A percentile compares a stretch with the other conserved stretches of the same genome.
These are phyloP conservation scores for Colletotrichum zoysiae DNA, from an alignment of 2,329 filamentous ascomycete genomes.

Conservation along the genomic window DNA sequence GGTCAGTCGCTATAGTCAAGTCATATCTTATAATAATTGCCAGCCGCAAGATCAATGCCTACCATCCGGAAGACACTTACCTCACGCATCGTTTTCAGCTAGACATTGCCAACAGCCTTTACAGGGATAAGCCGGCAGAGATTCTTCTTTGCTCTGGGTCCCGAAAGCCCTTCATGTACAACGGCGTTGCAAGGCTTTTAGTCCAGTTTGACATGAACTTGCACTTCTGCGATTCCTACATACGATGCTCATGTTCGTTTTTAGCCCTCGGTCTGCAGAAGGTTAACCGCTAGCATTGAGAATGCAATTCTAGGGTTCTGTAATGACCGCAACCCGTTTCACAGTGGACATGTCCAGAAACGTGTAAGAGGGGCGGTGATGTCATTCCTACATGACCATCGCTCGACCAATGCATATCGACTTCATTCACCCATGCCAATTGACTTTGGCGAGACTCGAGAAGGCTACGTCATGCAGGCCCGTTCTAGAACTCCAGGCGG, in stretches of 20 bases:
- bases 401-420: neutral
- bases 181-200: too few relatives aligned
- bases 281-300: too few relatives aligned
- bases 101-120: neutral
- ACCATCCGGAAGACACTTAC: neutral
- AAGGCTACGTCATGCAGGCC: conserved; percentile 27
- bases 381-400: conserved; percentile 33
- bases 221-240: too few relatives aligned
- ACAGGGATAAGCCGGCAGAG: too few relatives aligned
- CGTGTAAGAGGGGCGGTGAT: conserved; percentile 24
- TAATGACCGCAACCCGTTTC: too few relatives aligned
- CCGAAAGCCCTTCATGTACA: too few relatives aligned
- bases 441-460: conserved; percentile 1
- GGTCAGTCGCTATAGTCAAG: neutral
- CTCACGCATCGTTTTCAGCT: neutral
- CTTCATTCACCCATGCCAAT: neutral
- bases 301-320: too few relatives aligned
- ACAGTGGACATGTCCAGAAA: neutral
- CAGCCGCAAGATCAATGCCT: neutral
- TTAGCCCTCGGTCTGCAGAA: too few relatives aligned
- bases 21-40: neutral
- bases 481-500: conserved; percentile 11
- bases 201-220: too few relatives aligned
- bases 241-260: too few relatives aligned
- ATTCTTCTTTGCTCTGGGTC: too few relatives aligned